These are phyloP conservation scores for Berberis thunbergii DNA, from an alignment of 164 flowering plant species.

Conservation along the genomic window DNA sequence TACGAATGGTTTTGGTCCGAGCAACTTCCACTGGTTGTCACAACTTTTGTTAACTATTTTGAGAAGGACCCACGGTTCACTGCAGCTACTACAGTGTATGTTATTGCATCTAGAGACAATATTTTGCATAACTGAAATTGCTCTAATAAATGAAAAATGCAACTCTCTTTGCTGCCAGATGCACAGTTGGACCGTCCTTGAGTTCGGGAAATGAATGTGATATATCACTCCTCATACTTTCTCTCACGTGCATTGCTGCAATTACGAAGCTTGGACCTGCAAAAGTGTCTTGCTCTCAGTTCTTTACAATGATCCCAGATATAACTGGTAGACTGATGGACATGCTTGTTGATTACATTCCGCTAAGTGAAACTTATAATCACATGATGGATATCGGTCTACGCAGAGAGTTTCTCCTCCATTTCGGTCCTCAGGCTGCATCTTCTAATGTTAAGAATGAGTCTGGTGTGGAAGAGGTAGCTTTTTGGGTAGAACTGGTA, in stretches of 20 bases:
- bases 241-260: constrained; percentile 72
- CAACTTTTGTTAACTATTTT: constrained; percentile 64
- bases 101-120: constrained; percentile 1
- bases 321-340: constrained; percentile 89
- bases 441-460: constrained; percentile 52
- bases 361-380: constrained; percentile 60
- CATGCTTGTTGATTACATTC: constrained; percentile 66
- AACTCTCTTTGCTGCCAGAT: constrained; percentile 28
- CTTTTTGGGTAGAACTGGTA: constrained; percentile 85
- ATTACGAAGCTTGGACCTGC: constrained; percentile 87
- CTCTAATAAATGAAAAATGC: constrained; percentile 5
- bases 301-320: constrained; percentile 72
- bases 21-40: constrained; percentile 65
- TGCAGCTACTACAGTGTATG: constrained; percentile 76
- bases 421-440: constrained; percentile 94
- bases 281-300: constrained; percentile 78
- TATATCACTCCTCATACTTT: constrained; percentile 70
- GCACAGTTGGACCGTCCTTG: constrained; percentile 27
- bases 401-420: constrained; percentile 77
- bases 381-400: constrained; percentile 76
- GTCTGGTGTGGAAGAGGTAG: constrained; percentile 54
- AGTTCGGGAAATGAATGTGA: constrained; percentile 52
- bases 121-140: constrained; percentile 2
- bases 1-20: constrained; percentile 93
- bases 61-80: constrained; percentile 64